A percentile compares a stretch with the other conserved stretches of the same genome.
These are phyloP conservation scores for Boletus rufocinnamomeus DNA, from an alignment of 768 basidiomycete genomes.

Conservation along the genomic window DNA sequence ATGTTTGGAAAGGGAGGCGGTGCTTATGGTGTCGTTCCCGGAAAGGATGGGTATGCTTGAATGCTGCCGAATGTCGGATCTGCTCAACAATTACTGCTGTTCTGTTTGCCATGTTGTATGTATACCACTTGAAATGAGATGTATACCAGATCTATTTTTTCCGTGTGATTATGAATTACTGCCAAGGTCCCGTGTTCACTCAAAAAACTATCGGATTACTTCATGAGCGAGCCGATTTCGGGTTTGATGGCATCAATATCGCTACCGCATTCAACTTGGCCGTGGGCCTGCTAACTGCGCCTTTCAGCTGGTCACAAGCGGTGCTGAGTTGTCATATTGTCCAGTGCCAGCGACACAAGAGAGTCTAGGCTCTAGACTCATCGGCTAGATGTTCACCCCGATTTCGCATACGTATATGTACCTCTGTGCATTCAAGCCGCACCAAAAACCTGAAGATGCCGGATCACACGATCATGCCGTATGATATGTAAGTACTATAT, in stretches of 20 bases:
- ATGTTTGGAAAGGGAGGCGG: slow-evolving; percentile 60
- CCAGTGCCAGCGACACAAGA: too few relatives aligned
- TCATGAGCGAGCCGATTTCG: background rate
- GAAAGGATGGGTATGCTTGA: slow-evolving; percentile 43
- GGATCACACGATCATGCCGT: background rate
- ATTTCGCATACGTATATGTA: background rate
- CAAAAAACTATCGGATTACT: background rate
- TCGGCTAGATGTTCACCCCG: background rate
- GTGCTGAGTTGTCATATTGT: too few relatives aligned
- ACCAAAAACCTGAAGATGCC: too few relatives aligned
- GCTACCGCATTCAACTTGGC: background rate
- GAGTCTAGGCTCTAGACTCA: background rate
- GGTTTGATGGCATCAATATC: background rate
- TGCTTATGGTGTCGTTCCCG: slow-evolving; percentile 49
- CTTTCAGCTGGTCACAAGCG: too few relatives aligned
- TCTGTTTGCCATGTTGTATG: background rate
- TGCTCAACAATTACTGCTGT: background rate
- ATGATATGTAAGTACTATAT: background rate
- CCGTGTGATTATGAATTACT: background rate
- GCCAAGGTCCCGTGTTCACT: background rate
- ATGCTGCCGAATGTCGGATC: background rate
- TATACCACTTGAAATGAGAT: background rate
- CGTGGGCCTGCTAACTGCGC: too few relatives aligned
- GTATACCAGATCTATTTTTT: background rate
- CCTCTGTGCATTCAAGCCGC: too few relatives aligned